A percentile compares a stretch with the other conserved stretches of the same genome.
Conservation (phyloP, 306 rosid species). For the Leucaena leucocephala region DNA sequence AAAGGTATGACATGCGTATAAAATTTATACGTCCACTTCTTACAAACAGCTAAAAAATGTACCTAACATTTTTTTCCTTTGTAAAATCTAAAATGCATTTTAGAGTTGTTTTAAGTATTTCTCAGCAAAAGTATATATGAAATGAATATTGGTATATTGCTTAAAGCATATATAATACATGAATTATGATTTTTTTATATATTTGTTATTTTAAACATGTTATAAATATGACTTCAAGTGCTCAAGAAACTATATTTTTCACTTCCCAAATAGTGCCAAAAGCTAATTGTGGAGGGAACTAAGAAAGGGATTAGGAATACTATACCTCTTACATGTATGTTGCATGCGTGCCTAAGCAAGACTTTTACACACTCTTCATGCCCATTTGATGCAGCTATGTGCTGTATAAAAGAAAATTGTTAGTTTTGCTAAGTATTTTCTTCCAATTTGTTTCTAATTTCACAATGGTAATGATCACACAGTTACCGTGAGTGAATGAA, state of each 20-base stretch:
- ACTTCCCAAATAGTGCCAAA: not conserved
- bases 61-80: not conserved
- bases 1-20: not conserved
- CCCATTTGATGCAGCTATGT: conserved; percentile 82
- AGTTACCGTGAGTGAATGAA: not conserved
- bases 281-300: not conserved
- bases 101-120: too few relatives aligned
- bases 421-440: conserved; percentile 24
- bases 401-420: conserved; percentile 50
- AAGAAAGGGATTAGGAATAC: conserved; percentile 5
- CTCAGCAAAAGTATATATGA: not conserved
- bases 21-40: not conserved
- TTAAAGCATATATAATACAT: not conserved
- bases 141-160: not conserved
- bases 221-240: not conserved
- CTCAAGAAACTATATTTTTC: not conserved
- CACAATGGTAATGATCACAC: not conserved
- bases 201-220: not conserved
- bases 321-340: conserved; percentile 65
- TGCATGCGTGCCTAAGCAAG: conserved; percentile 67
- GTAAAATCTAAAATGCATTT: not conserved
- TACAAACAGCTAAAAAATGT: not conserved
- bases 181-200: not conserved
- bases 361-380: conserved; percentile 73
- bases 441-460: not conserved